phyloP scores from a whole-genome alignment of 768 basidiomycete species.

The Lentinula edodes region DNA sequence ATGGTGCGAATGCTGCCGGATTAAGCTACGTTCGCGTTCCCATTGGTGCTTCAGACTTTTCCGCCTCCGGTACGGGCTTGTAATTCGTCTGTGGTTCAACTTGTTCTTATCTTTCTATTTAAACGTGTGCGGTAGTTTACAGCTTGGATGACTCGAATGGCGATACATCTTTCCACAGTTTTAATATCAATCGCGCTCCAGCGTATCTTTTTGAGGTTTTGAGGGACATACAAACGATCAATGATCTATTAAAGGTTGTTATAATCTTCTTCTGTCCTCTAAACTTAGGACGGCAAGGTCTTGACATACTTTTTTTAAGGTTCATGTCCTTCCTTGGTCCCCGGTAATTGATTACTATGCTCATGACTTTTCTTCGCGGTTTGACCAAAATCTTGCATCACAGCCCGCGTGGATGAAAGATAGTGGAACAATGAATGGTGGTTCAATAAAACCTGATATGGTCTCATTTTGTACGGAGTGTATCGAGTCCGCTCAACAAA shows the following conservation, averaged over 20 bases:
- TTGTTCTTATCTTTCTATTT: not conserved
- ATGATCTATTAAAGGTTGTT: constrained; percentile 18
- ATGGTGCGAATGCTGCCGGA: constrained; percentile 23
- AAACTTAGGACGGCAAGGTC: not conserved
- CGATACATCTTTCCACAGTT: constrained; percentile 34
- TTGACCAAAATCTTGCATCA: not conserved
- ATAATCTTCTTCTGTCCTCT: not conserved
- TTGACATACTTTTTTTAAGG: not conserved
- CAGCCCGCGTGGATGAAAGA: constrained; percentile 54
- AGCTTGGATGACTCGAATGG: constrained; percentile 37
- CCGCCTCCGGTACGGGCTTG: constrained; percentile 5
- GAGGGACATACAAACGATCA: constrained; percentile 40
- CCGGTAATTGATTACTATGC: constrained; percentile 12
- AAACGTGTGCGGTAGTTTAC: constrained; percentile 24
- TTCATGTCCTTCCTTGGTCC: constrained; percentile 47
- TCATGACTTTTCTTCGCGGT: not conserved
- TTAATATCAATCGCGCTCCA: constrained; percentile 37
- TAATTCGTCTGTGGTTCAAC: not conserved
- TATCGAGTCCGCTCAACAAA: not conserved
- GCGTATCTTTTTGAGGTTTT: constrained; percentile 37
- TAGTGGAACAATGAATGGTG: constrained; percentile 38
- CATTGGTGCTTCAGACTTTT: constrained; percentile 28
- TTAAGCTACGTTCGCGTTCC: constrained; percentile 25
- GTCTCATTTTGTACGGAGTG: constrained; percentile 26
- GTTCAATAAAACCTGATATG: constrained; percentile 31